Conservation (phyloP, 192 early-diverging fungal species). For the Linnemannia elongata region DNA sequence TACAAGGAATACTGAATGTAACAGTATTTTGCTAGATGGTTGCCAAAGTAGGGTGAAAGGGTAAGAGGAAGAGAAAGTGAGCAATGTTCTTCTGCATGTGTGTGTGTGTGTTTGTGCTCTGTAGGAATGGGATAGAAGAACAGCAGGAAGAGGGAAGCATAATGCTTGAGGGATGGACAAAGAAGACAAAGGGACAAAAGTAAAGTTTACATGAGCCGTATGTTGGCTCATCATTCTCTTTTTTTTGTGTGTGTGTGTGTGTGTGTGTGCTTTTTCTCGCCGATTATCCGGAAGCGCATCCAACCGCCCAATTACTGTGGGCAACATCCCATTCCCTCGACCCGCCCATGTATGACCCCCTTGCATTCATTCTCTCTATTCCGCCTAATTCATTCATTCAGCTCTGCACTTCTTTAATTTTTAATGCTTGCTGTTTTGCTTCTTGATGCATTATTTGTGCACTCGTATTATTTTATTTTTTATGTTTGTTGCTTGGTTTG, state of each 20-base stretch:
- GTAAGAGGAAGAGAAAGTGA: neutral
- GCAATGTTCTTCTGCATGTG: neutral
- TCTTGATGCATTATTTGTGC: neutral
- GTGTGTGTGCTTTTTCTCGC: neutral
- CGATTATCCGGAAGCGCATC: neutral
- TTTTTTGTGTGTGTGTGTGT: neutral
- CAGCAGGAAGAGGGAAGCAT: neutral
- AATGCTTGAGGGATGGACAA: neutral
- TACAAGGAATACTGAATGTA: neutral
- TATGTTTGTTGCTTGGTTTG: neutral
- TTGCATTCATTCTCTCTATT: neutral
- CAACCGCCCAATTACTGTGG: neutral
- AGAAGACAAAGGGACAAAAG: neutral
- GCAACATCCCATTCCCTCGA: neutral
- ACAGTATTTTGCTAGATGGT: neutral
- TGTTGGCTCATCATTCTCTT: neutral
- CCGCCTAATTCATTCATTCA: neutral
- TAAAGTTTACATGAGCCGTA: neutral
- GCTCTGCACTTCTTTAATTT: neutral
- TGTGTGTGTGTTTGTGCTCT: neutral
- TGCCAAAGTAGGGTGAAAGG: neutral
- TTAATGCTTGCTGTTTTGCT: neutral
- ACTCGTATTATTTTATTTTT: neutral
- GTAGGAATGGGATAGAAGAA: constrained; percentile 1
- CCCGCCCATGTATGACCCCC: neutral